phyloP scores from a whole-genome alignment of 2,329 filamentous ascomycete species.

The Geosmithia putterillii region DNA sequence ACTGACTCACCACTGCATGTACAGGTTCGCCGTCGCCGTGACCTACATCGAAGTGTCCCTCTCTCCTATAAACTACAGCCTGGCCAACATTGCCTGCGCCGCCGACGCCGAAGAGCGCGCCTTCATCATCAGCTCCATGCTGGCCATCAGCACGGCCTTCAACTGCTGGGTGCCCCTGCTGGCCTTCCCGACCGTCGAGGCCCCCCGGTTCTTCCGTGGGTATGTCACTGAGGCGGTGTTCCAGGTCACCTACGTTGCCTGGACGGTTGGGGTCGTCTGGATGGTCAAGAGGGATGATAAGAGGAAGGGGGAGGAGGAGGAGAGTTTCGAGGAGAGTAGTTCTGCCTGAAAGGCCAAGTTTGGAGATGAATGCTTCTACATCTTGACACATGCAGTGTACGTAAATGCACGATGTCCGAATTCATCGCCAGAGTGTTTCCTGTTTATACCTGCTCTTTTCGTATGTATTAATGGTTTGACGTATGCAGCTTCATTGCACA shows the following conservation, averaged over 20 bases:
- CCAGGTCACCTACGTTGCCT: constrained; percentile 5
- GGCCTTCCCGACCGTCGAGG: constrained; percentile 15
- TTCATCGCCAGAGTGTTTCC: too few species aligned
- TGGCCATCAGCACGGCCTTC: constrained; percentile 22
- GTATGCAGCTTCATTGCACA: too few species aligned
- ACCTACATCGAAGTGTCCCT: constrained; percentile 1
- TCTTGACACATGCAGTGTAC: too few species aligned
- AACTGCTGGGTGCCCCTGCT: constrained; percentile 21
- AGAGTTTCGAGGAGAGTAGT: neutral
- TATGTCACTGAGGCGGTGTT: constrained; percentile 9
- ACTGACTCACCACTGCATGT: neutral
- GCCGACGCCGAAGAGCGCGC: neutral
- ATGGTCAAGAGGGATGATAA: constrained; percentile 1
- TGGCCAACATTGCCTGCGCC: neutral
- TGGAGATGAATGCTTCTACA: too few species aligned
- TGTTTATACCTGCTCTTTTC: too few species aligned
- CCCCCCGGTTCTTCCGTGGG: constrained; percentile 14
- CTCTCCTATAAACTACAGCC: neutral
- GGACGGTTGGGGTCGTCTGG: constrained; percentile 5
- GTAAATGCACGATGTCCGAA: too few species aligned
- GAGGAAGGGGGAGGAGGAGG: neutral
- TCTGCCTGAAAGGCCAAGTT: neutral
- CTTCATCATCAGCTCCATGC: constrained; percentile 17
- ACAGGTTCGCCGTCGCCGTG: neutral
- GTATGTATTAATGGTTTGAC: too few species aligned